Base-by-base conservation (phyloP, 495 filamentous ascomycete species). In the Saxophila tyrrhenica region DNA sequence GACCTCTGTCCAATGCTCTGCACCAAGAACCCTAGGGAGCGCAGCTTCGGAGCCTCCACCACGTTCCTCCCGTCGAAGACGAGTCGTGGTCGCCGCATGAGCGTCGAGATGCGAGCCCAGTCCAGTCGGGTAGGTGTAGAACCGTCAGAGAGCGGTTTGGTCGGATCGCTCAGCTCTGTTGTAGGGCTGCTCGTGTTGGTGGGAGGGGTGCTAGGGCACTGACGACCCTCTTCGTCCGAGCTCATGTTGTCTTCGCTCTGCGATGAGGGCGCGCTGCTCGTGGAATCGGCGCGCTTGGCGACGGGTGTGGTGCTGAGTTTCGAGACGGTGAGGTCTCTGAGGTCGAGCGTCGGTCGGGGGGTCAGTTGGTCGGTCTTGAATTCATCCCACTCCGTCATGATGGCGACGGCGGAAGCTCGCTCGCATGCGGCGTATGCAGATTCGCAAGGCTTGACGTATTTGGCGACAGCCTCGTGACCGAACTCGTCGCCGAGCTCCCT, bases 41-140 rank as follows among this genome's bases (percentile, higher is more conserved):
- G 71, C 63, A 87, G 69, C 55, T 75, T 73, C 15, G 57, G 61
- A 8, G 70, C 67, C 59, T 87, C 77, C 15, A 87, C 64, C 22
- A 84, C 69, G 24, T 80, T 77, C 25, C 82, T 75, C 16, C 85
- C 85, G 54, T 89, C 85, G 64, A 89, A 87, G 3, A 87, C 69
- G 71, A 78, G 84, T 55, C 75, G 78, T 1, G 84, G 85, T 51
- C 81, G 77, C 44, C 74, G 72, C 83, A 89, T 85, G 25, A 70
- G 67, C 22, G 65, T 64, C 0, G 71, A 69, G 20, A 76, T 66
- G 17, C 72, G 71, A 2, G 67, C 62, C 80, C 80, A 82, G 55
- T 82, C 77, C 44, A 83, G 46, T 35, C 29, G 29, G 59, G 44
- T 48, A 60, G 8, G 45, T 25, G n/a, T 21, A 63, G 3, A 24